phyloP scores from a whole-genome alignment of 208 protist genomes.

The Trypanosomatidae sp. region DNA sequence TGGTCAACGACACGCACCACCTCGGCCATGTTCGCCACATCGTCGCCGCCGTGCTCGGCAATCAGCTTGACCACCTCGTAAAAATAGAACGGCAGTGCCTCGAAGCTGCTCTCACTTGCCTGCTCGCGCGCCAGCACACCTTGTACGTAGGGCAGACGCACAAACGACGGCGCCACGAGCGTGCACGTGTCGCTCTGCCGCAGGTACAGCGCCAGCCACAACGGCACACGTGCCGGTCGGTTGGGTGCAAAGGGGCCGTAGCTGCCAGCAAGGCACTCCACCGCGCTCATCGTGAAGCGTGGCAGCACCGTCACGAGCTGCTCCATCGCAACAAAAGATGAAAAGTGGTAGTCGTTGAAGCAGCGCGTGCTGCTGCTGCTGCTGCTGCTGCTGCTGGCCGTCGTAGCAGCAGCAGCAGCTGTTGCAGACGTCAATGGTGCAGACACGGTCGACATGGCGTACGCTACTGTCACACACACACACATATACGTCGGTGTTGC shows the following conservation, averaged over 20 bases:
- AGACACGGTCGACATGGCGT: too few relatives aligned
- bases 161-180: constrained; percentile 40
- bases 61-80: constrained; percentile 65
- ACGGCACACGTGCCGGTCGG: constrained; percentile 60
- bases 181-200: constrained; percentile 72
- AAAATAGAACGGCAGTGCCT: constrained; percentile 77
- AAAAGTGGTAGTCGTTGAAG: constrained; percentile 76
- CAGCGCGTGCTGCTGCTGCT: too few relatives aligned
- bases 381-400: too few relatives aligned
- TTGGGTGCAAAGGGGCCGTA: constrained; percentile 75
- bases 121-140: constrained; percentile 46
- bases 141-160: constrained; percentile 32
- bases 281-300: constrained; percentile 60
- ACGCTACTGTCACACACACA: too few relatives aligned
- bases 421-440: too few relatives aligned
- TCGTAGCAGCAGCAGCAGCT: too few relatives aligned
- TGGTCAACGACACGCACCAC: constrained; percentile 63
- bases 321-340: constrained; percentile 66
- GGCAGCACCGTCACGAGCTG: constrained; percentile 56
- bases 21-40: constrained; percentile 44
- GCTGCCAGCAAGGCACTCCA: constrained; percentile 42
- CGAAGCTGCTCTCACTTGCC: constrained; percentile 51
- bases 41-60: constrained; percentile 17
- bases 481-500: too few relatives aligned
- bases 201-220: constrained; percentile 80